Evolutionary conservation across 805 yeast genomes (phyloP).

Genomic region (Nakazawaea wickerhamii): DNA sequence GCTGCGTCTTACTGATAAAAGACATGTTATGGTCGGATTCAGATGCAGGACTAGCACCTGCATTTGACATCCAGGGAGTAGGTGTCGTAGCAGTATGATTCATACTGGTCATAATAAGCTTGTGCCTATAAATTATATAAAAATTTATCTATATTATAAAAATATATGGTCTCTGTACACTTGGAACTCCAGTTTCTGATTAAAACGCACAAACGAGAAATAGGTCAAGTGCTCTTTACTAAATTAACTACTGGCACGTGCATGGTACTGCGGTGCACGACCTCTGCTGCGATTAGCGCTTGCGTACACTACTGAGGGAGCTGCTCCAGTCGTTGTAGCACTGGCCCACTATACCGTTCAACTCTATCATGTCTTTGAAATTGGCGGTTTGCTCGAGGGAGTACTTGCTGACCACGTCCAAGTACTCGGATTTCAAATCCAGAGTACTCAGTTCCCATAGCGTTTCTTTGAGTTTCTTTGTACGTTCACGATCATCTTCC

Average conservation of each 20-base stretch:
- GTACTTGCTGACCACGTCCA: constrained; percentile 46
- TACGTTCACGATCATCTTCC: constrained; percentile 91
- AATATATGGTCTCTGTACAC: not conserved
- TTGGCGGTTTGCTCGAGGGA: constrained; percentile 45
- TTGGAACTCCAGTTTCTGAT: too few species aligned
- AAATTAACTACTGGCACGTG: not conserved
- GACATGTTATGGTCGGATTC: not conserved
- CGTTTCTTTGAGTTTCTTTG: constrained; percentile 76
- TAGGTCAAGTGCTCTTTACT: not conserved
- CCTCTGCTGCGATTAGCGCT: not conserved
- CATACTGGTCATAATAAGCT: too few species aligned
- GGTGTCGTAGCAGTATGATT: not conserved
- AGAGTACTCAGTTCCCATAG: constrained; percentile 64
- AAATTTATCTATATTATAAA: too few species aligned
- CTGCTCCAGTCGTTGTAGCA: constrained; percentile 34
- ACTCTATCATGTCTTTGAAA: constrained; percentile 44
- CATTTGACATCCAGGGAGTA: not conserved
- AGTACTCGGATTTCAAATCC: constrained; percentile 30
- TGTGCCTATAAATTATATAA: not conserved
- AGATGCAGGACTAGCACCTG: not conserved
- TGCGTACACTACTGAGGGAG: not conserved
- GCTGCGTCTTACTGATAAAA: not conserved
- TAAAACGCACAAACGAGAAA: too few species aligned
- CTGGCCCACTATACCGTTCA: constrained; percentile 46
- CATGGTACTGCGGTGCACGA: not conserved